Percentiles rank a stretch among this genome's conserved stretches.
Evolutionary conservation across 345 rosid genomes (phyloP).

Genomic region (Aegle marmelos): DNA sequence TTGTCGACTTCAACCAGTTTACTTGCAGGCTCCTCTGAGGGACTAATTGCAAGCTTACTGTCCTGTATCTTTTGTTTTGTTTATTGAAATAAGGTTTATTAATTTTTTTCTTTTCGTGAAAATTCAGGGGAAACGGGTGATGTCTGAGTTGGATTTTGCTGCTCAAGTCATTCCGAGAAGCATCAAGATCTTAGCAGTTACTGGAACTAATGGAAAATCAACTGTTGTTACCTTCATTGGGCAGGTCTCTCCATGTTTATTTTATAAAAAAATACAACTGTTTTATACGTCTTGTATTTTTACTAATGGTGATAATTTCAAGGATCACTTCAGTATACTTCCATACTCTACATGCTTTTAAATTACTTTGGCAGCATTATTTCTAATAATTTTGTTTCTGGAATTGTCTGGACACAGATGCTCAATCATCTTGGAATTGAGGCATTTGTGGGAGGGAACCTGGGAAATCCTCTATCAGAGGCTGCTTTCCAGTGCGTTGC

Average conservation of each 20-base stretch:
- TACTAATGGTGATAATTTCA: not conserved
- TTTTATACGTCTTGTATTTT: not conserved
- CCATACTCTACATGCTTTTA: not conserved
- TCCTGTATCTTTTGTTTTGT: not conserved
- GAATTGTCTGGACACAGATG: slow-evolving; percentile 21
- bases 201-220: slow-evolving; percentile 42
- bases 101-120: not conserved
- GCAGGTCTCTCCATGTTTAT: slow-evolving; percentile 22
- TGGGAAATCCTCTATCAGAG: slow-evolving; percentile 35
- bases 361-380: not conserved
- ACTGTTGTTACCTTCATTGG: slow-evolving; percentile 37
- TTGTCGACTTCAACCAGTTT: not conserved
- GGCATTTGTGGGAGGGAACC: slow-evolving; percentile 34
- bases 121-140: slow-evolving; percentile 25
- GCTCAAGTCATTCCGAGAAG: slow-evolving; percentile 26
- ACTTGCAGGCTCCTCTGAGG: not conserved
- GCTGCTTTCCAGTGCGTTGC: slow-evolving; percentile 10
- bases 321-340: not conserved
- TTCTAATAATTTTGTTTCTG: not conserved
- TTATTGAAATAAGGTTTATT: not conserved
- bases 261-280: too few relatives aligned
- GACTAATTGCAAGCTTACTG: not conserved
- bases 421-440: slow-evolving; percentile 30
- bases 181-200: slow-evolving; percentile 32
- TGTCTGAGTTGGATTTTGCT: slow-evolving; percentile 34